Evolutionary conservation across 495 filamentous ascomycete genomes (phyloP).

Genomic region (Daldinia childiae): DNA sequence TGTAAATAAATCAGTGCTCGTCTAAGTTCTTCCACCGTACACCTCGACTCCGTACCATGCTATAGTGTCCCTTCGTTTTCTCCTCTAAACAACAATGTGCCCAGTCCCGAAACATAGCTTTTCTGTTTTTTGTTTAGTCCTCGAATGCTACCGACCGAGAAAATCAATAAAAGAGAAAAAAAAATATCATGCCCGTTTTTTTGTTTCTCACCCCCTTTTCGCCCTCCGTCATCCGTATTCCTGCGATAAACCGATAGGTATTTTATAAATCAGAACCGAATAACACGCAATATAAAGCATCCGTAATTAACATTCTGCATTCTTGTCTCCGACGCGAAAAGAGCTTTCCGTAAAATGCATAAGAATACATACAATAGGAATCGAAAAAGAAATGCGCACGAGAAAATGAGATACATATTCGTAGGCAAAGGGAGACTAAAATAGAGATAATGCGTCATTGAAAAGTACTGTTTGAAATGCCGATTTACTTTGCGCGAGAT

Average conservation of each 20-base stretch:
- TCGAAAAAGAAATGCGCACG: neutral
- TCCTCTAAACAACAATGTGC: slow-evolving; percentile 32
- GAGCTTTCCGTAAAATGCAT: neutral
- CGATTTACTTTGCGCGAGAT: slow-evolving; percentile 18
- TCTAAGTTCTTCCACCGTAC: slow-evolving; percentile 32
- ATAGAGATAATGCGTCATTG: slow-evolving; percentile 6
- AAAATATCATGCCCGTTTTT: slow-evolving; percentile 12
- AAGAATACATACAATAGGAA: neutral
- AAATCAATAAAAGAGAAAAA: neutral
- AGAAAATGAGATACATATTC: slow-evolving; percentile 11
- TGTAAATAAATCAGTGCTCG: slow-evolving; percentile 21
- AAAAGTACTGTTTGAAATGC: neutral
- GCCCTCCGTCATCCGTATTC: neutral
- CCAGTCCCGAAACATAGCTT: slow-evolving; percentile 24
- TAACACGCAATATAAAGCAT: slow-evolving; percentile 18
- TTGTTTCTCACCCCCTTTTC: slow-evolving; percentile 1
- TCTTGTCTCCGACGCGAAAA: slow-evolving; percentile 11
- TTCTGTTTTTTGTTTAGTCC: slow-evolving; percentile 17
- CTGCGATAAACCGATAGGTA: neutral
- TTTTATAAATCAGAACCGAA: slow-evolving; percentile 18
- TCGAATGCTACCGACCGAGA: slow-evolving; percentile 16
- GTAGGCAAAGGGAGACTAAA: slow-evolving; percentile 9
- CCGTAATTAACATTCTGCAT: slow-evolving; percentile 3
- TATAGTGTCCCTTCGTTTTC: slow-evolving; percentile 28
- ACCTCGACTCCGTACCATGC: slow-evolving; percentile 34